Evolutionary conservation across 805 yeast genomes (phyloP).

Genomic region (Myxozyma nipponensis): DNA sequence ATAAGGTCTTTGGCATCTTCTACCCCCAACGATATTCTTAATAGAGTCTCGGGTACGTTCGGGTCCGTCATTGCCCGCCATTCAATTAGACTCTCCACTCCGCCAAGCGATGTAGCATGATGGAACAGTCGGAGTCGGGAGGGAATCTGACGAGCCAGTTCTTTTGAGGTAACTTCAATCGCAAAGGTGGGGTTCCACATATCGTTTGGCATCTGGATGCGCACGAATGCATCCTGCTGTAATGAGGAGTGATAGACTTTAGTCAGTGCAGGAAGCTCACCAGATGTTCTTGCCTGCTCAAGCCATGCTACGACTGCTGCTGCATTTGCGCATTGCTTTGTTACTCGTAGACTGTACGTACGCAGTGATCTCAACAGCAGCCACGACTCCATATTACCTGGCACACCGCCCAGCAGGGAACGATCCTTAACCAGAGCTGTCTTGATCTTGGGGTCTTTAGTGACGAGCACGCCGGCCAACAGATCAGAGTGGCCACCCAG

Average conservation of each 20-base stretch:
- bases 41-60: constrained; percentile 50
- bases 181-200: constrained; percentile 74
- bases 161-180: constrained; percentile 48
- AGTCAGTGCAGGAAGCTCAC: constrained; percentile 47
- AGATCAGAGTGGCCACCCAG: constrained; percentile 95
- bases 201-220: constrained; percentile 55
- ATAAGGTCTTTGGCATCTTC: constrained; percentile 77
- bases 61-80: constrained; percentile 80
- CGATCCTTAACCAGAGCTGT: constrained; percentile 57
- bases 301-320: constrained; percentile 58
- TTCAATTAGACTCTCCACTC: constrained; percentile 84
- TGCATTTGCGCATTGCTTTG: constrained; percentile 62
- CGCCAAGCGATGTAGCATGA: constrained; percentile 92
- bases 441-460: constrained; percentile 51
- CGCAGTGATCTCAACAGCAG: constrained; percentile 74
- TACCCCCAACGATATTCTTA: constrained; percentile 77
- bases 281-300: constrained; percentile 42
- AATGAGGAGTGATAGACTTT: constrained; percentile 68
- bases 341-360: constrained; percentile 70
- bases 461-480: constrained; percentile 72
- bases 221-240: constrained; percentile 66
- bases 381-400: constrained; percentile 72
- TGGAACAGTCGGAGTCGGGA: constrained; percentile 63
- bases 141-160: constrained; percentile 62
- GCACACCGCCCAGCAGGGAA: constrained; percentile 68